These are phyloP conservation scores for Penicillium sp. DNA, from an alignment of 2,329 filamentous ascomycete genomes.

Conservation along the genomic window DNA sequence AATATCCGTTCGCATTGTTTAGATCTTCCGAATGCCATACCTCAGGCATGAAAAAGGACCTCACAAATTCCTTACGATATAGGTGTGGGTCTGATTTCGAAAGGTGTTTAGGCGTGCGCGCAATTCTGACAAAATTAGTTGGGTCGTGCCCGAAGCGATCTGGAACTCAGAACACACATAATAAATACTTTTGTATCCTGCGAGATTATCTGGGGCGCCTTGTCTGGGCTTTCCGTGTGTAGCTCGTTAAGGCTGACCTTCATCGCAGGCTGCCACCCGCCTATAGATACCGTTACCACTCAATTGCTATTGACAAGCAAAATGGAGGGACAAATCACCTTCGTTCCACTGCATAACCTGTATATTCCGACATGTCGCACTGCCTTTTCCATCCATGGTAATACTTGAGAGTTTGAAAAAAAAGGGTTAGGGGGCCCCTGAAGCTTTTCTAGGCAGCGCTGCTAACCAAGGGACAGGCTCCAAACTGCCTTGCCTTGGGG, in stretches of 20 bases:
- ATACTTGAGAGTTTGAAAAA: not conserved
- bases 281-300: not conserved
- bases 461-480: not conserved
- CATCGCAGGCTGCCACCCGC: not conserved
- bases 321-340: not conserved
- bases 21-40: constrained; percentile 6
- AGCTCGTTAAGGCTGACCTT: not conserved
- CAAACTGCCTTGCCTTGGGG: not conserved
- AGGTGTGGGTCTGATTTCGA: not conserved
- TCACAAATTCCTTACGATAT: not conserved
- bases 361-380: not conserved
- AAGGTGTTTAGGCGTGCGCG: not conserved
- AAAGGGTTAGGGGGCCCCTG: not conserved
- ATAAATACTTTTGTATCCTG: not conserved
- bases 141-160: not conserved
- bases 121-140: not conserved
- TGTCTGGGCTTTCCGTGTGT: not conserved
- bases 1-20: constrained; percentile 11
- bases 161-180: not conserved
- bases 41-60: constrained; percentile 8
- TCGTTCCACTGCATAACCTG: not conserved
- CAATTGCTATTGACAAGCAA: not conserved
- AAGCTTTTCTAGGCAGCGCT: not conserved
- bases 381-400: not conserved
- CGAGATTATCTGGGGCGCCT: not conserved